These are phyloP conservation scores for Acidomyces sp. DNA, from an alignment of 495 filamentous ascomycete genomes.

Conservation along the genomic window DNA sequence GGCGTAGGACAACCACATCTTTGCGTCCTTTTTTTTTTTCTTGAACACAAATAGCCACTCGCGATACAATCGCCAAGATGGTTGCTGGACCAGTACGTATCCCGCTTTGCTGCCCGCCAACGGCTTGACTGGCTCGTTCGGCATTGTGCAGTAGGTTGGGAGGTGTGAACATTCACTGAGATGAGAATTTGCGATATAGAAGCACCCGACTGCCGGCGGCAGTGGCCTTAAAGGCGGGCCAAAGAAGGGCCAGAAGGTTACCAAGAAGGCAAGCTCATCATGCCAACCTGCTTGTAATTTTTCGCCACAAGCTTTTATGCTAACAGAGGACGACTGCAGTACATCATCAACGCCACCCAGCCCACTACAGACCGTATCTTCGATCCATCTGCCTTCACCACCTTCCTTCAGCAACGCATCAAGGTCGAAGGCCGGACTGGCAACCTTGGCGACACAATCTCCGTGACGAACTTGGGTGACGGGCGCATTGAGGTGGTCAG, in stretches of 20 bases:
- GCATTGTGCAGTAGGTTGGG: conserved; percentile 74
- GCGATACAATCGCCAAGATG: conserved; percentile 31
- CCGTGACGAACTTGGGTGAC: conserved; percentile 79
- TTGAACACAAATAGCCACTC: conserved; percentile 22
- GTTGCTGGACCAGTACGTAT: conserved; percentile 63
- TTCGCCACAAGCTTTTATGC: neutral
- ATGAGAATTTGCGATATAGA: conserved; percentile 45
- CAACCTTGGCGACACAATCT: conserved; percentile 88
- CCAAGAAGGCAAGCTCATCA: conserved; percentile 43
- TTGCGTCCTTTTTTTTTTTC: conserved; percentile 37
- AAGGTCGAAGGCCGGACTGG: conserved; percentile 97
- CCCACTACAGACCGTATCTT: conserved; percentile 99
- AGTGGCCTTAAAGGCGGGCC: conserved; percentile 42
- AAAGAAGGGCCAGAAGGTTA: conserved; percentile 56
- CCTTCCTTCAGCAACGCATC: conserved; percentile 99
- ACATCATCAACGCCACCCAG: conserved; percentile 96
- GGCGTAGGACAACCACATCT: conserved; percentile 50
- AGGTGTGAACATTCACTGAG: conserved; percentile 16
- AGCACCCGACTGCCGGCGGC: conserved; percentile 38
- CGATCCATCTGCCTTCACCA: conserved; percentile 96
- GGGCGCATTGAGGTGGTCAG: conserved; percentile 96
- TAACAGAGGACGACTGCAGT: conserved; percentile 39
- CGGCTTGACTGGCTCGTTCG: conserved; percentile 23
- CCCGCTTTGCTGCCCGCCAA: conserved; percentile 71
- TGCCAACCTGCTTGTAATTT: neutral